These are phyloP conservation scores for Russula emetica DNA, from an alignment of 768 basidiomycete species.

Conservation along the genomic window DNA sequence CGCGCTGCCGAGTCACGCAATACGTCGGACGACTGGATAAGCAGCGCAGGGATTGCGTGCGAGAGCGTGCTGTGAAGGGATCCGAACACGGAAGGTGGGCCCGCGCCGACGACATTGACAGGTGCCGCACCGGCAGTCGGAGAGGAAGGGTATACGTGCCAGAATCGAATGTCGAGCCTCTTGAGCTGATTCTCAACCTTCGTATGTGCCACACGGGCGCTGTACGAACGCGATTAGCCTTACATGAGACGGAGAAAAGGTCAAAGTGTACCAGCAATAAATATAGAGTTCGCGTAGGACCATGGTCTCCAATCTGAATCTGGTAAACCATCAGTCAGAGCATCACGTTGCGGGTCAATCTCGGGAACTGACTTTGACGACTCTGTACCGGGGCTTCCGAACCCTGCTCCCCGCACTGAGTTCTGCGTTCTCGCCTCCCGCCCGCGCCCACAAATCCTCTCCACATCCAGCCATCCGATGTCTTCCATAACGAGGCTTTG, in stretches of 20 bases:
- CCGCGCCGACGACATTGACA: not conserved
- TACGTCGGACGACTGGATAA: constrained; percentile 77
- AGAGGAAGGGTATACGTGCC: constrained; percentile 58
- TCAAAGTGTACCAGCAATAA: constrained; percentile 69
- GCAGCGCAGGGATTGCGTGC: constrained; percentile 75
- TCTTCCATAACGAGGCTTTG: constrained; percentile 66
- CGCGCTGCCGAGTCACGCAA: constrained; percentile 79
- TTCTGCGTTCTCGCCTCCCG: constrained; percentile 30
- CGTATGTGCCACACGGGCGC: constrained; percentile 86
- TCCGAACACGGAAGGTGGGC: constrained; percentile 43
- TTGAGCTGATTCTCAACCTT: constrained; percentile 88
- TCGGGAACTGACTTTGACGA: constrained; percentile 17
- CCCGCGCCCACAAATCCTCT: constrained; percentile 49
- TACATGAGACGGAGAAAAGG: not conserved
- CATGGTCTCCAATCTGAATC: constrained; percentile 68
- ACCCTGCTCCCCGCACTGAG: constrained; percentile 33
- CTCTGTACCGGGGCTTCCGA: constrained; percentile 7
- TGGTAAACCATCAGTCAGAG: constrained; percentile 11
- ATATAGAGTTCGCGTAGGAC: constrained; percentile 75
- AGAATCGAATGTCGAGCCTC: constrained; percentile 70
- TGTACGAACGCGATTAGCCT: constrained; percentile 32
- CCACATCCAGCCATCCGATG: constrained; percentile 73
- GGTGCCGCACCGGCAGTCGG: constrained; percentile 35
- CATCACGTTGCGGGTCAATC: not conserved
- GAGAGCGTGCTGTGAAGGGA: constrained; percentile 69